Percentiles rank a stretch among this genome's conserved stretches.
These are phyloP conservation scores for Aspergillus heteromorphus DNA, from an alignment of 495 filamentous ascomycete genomes.

Conservation along the genomic window DNA sequence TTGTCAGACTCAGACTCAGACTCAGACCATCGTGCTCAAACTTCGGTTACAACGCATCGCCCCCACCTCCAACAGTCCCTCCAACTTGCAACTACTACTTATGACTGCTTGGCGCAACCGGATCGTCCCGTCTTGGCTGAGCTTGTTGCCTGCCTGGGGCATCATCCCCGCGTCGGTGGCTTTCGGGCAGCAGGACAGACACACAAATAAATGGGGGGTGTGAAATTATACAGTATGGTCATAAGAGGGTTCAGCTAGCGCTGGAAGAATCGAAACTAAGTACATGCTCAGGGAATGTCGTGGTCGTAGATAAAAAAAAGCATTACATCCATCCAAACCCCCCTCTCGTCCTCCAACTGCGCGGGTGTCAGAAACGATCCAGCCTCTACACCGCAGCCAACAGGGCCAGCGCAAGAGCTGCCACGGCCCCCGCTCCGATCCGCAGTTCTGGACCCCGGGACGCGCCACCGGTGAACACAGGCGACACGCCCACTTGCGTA, in stretches of 20 bases:
- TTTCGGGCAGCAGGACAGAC: background rate
- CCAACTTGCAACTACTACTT: too few relatives aligned
- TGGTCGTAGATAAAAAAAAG: background rate
- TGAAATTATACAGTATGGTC: background rate
- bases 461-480: conserved; percentile 24
- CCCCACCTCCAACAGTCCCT: too few relatives aligned
- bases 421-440: conserved; percentile 3
- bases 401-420: conserved; percentile 6
- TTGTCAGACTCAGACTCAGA: too few relatives aligned
- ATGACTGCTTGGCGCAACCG: background rate
- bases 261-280: background rate
- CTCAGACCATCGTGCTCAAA: too few relatives aligned
- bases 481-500: conserved; percentile 18
- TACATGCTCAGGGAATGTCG: background rate
- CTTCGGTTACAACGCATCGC: background rate
- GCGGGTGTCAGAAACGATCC: too few relatives aligned
- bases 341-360: too few relatives aligned
- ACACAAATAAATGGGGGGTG: background rate
- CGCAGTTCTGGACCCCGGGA: conserved; percentile 6
- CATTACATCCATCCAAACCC: background rate
- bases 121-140: conserved; percentile 19
- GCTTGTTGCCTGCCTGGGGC: conserved; percentile 2
- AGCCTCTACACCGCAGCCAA: conserved; percentile 15
- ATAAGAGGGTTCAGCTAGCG: background rate
- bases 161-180: background rate